phyloP scores from a whole-genome alignment of 176 grass and related monocot species.

The Musa schizocarpa region DNA sequence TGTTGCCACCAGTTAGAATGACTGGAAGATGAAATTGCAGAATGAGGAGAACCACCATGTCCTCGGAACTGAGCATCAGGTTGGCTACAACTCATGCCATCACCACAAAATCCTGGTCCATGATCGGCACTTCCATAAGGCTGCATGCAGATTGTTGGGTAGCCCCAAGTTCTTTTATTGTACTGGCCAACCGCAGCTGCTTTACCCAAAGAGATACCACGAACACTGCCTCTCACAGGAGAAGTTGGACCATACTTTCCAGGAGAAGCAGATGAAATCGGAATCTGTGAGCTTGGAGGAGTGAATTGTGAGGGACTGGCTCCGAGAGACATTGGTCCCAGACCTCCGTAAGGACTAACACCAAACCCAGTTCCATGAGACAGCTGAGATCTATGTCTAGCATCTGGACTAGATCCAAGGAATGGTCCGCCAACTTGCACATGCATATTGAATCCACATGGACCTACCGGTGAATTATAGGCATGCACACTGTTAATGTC shows the following conservation, averaged over 20 bases:
- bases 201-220: conserved; percentile 63
- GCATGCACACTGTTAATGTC: conserved; percentile 41
- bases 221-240: conserved; percentile 49
- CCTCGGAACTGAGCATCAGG: conserved; percentile 41
- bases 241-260: conserved; percentile 62
- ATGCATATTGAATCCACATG: conserved; percentile 68
- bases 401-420: conserved; percentile 78
- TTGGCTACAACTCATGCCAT: conserved; percentile 38
- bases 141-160: conserved; percentile 57
- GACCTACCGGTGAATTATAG: conserved; percentile 59
- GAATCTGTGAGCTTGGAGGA: conserved; percentile 69
- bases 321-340: conserved; percentile 74
- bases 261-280: conserved; percentile 33
- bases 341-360: conserved; percentile 55
- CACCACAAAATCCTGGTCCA: conserved; percentile 38
- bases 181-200: conserved; percentile 71
- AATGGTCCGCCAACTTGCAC: conserved; percentile 69
- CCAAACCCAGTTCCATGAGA: conserved; percentile 61
- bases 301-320: conserved; percentile 92
- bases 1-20: conserved; percentile 67
- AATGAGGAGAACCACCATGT: conserved; percentile 25
- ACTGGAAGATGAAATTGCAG: conserved; percentile 43
- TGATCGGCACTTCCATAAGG: conserved; percentile 50
- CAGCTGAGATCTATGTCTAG: conserved; percentile 58
- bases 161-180: conserved; percentile 41